phyloP scores from a whole-genome alignment of 2,329 filamentous ascomycete species.

The Periconia sp. region DNA sequence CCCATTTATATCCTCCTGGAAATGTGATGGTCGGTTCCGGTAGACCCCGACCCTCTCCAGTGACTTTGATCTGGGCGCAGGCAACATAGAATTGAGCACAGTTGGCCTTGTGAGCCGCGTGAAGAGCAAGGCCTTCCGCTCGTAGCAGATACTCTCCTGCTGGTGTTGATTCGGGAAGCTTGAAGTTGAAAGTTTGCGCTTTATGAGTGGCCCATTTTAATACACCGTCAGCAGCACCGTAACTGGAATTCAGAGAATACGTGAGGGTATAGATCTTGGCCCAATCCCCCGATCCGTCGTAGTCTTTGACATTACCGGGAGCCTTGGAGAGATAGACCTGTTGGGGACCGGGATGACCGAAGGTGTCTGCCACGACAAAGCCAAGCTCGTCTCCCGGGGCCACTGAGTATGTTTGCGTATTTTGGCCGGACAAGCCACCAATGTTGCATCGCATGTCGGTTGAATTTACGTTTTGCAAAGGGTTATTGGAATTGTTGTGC shows the following conservation, averaged over 20 bases:
- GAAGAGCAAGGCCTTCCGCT: constrained; percentile 46
- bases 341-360: constrained; percentile 41
- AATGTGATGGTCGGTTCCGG: constrained; percentile 44
- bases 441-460: constrained; percentile 33
- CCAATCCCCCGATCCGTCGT: constrained; percentile 34
- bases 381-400: constrained; percentile 52
- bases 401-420: constrained; percentile 31
- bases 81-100: constrained; percentile 51
- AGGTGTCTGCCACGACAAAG: constrained; percentile 54
- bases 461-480: constrained; percentile 30
- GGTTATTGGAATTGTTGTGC: constrained; percentile 29
- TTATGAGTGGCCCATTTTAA: constrained; percentile 36
- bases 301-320: constrained; percentile 18
- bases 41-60: constrained; percentile 32
- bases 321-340: constrained; percentile 36
- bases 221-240: constrained; percentile 16
- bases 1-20: constrained; percentile 44
- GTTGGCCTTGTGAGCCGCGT: constrained; percentile 27
- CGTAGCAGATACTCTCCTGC: constrained; percentile 53
- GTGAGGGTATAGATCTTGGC: constrained; percentile 31
- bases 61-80: constrained; percentile 52
- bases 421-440: constrained; percentile 12
- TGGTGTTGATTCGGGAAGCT: constrained; percentile 42
- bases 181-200: constrained; percentile 36
- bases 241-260: constrained; percentile 42